A percentile compares a stretch with the other conserved stretches of the same genome.
Conservation (phyloP, 257 asterid species). For the Agastache rugosa region DNA sequence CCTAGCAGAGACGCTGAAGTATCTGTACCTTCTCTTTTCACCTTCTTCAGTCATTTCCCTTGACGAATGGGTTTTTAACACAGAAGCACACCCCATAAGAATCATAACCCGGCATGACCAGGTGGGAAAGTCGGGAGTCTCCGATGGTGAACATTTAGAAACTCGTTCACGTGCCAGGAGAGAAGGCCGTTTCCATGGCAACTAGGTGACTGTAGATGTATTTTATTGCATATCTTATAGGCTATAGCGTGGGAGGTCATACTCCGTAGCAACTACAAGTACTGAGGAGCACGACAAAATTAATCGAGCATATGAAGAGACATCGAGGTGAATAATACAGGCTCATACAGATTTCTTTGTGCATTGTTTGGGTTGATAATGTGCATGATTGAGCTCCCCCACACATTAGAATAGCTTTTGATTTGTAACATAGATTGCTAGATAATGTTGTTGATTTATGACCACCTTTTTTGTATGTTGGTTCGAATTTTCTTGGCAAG, state of each 20-base stretch:
- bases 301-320: conserved; percentile 21
- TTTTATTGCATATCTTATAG: conserved; percentile 19
- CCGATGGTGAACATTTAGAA: conserved; percentile 45
- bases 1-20: conserved; percentile 94
- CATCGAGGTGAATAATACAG: conserved; percentile 6
- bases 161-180: conserved; percentile 72
- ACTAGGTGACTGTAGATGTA: conserved; percentile 41
- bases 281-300: conserved; percentile 14
- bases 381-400: conserved; percentile 30
- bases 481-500: no score
- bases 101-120: conserved; percentile 65
- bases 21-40: conserved; percentile 96
- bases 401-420: conserved; percentile 22
- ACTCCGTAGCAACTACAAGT: conserved; percentile 23
- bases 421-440: conserved; percentile 37
- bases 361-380: neutral
- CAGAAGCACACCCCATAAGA: conserved; percentile 96
- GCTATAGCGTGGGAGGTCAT: conserved; percentile 30
- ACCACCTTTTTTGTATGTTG: conserved; percentile 35
- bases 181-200: conserved; percentile 80
- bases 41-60: conserved; percentile 90
- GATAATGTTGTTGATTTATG: conserved; percentile 26
- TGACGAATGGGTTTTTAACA: conserved; percentile 99
- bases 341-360: conserved; percentile 27
- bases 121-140: conserved; percentile 37